Conservation (phyloP, 352 stramenopile species). For the Pythium oligandrum region DNA sequence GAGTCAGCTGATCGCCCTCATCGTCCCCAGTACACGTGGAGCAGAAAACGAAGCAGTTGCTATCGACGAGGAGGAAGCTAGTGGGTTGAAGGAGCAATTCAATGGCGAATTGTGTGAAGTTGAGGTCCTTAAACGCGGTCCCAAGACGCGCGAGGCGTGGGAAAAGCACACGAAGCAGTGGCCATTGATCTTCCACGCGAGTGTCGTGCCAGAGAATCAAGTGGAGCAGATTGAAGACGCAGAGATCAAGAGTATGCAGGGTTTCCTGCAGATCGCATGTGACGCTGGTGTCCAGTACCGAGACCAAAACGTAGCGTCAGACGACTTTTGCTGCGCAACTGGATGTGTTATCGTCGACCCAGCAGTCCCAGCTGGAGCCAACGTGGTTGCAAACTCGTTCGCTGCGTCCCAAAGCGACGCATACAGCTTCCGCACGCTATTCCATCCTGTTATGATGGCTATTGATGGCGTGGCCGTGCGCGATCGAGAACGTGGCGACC, state of each 20-base stretch:
- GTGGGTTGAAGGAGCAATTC: conserved; percentile 29
- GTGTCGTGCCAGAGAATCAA: conserved; percentile 36
- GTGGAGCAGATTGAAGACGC: conserved; percentile 33
- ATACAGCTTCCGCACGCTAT: conserved; percentile 47
- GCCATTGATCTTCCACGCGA: conserved; percentile 80
- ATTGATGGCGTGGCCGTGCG: conserved; percentile 62
- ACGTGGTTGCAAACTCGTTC: conserved; percentile 26
- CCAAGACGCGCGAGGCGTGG: conserved; percentile 54
- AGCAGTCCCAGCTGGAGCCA: conserved; percentile 9
- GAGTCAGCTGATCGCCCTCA: conserved; percentile 47
- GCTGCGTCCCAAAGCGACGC: not conserved
- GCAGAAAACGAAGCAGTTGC: conserved; percentile 6
- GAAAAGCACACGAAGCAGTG: conserved; percentile 54
- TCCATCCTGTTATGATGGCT: conserved; percentile 66
- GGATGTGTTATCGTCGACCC: conserved; percentile 60
- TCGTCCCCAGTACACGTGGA: conserved; percentile 26
- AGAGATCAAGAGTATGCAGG: conserved; percentile 30
- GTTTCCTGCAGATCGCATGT: conserved; percentile 23
- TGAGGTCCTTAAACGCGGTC: conserved; percentile 46
- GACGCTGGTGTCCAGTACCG: conserved; percentile 15
- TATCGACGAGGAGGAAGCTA: conserved; percentile 4
- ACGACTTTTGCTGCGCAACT: conserved; percentile 37
- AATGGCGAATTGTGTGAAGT: conserved; percentile 40
- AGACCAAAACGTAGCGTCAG: not conserved
- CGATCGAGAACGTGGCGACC: conserved; percentile 35